Evolutionary conservation across 176 grass and related monocot genomes (phyloP).

Genomic region (Oryza officinalis): DNA sequence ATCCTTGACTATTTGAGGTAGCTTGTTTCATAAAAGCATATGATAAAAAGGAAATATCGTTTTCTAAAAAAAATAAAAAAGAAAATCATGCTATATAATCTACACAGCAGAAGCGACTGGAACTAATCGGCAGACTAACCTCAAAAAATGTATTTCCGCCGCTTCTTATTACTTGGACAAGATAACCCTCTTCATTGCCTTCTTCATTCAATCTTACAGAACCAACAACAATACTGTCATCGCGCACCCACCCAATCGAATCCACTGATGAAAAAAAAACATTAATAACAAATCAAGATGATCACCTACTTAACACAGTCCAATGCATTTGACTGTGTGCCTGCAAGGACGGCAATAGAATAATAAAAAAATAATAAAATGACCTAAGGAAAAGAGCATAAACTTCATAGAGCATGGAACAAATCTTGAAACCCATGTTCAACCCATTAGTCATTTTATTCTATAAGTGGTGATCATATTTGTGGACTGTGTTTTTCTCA

Average conservation of each 20-base stretch:
- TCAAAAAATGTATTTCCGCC: constrained; percentile 60
- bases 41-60: background rate
- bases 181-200: constrained; percentile 70
- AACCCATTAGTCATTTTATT: background rate
- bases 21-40: background rate
- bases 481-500: background rate
- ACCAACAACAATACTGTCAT: constrained; percentile 81
- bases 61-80: background rate
- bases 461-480: background rate
- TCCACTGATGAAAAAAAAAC: constrained; percentile 62
- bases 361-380: background rate
- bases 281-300: constrained; percentile 31
- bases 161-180: constrained; percentile 83
- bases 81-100: constrained; percentile 8
- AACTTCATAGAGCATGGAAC: constrained; percentile 3
- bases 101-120: constrained; percentile 4
- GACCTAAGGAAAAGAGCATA: background rate
- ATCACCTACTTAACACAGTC: constrained; percentile 10
- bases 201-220: constrained; percentile 78
- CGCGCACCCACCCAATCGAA: constrained; percentile 74
- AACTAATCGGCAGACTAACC: constrained; percentile 51
- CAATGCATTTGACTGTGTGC: background rate
- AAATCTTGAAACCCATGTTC: constrained; percentile 15
- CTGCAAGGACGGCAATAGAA: constrained; percentile 9
- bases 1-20: background rate